phyloP scores from a whole-genome alignment of 495 filamentous ascomycete species.

The Darksidea phi region DNA sequence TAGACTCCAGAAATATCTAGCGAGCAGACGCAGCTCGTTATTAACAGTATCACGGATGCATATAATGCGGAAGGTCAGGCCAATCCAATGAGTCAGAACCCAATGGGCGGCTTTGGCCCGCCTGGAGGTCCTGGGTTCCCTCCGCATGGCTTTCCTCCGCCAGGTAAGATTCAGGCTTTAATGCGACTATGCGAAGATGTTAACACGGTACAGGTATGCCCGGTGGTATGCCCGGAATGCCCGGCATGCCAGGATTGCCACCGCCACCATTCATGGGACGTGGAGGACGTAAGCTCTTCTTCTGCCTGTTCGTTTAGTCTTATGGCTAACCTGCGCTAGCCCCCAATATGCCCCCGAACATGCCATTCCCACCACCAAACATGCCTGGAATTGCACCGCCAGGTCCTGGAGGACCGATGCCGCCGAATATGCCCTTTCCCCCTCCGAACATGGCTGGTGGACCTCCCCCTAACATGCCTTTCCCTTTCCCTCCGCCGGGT shows the following conservation, averaged over 20 bases:
- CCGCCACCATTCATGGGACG: conserved; percentile 37
- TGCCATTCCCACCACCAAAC: conserved; percentile 35
- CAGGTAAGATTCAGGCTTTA: conserved; percentile 54
- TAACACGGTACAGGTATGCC: conserved; percentile 32
- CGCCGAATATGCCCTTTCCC: conserved; percentile 9
- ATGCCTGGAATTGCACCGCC: conserved; percentile 9
- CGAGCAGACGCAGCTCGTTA: conserved; percentile 96
- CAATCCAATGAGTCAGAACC: conserved; percentile 69
- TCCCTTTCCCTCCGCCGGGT: conserved; percentile 18
- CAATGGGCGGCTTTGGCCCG: conserved; percentile 44
- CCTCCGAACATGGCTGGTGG: conserved; percentile 16
- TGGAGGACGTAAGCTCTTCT: conserved; percentile 23
- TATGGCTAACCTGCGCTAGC: not conserved
- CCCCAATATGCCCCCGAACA: conserved; percentile 8
- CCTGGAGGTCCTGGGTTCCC: conserved; percentile 46
- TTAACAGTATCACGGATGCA: conserved; percentile 92
- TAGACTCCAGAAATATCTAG: conserved; percentile 79
- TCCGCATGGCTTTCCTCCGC: conserved; percentile 53
- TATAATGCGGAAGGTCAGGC: conserved; percentile 92
- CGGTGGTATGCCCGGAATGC: conserved; percentile 41
- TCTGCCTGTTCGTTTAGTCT: not conserved
- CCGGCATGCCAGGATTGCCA: conserved; percentile 40
- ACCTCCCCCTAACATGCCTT: conserved; percentile 10
- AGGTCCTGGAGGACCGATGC: conserved; percentile 14
- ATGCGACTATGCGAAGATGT: conserved; percentile 47